phyloP scores from a whole-genome alignment of 2,329 filamentous ascomycete genomes.

The Cryphonectria nitschkei region DNA sequence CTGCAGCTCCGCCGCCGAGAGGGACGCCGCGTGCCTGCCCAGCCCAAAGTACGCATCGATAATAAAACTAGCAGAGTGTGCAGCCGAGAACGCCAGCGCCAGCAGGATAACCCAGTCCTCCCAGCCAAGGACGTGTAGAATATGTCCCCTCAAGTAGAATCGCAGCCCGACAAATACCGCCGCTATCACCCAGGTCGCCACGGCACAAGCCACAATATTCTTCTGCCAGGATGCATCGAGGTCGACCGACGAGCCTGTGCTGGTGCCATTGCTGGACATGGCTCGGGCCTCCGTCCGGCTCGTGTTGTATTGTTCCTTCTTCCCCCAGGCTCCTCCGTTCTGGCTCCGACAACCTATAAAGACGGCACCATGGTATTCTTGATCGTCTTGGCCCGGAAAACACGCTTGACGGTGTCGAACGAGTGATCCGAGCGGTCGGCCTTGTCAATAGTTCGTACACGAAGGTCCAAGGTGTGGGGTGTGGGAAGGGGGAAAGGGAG shows the following conservation, averaged over 20 bases:
- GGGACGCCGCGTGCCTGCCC: constrained; percentile 11
- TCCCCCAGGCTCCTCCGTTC: constrained; percentile 8
- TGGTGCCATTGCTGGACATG: constrained; percentile 25
- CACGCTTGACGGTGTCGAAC: background rate
- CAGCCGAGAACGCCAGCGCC: constrained; percentile 34
- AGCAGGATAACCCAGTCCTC: constrained; percentile 42
- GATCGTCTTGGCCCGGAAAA: background rate
- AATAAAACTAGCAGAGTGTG: constrained; percentile 20
- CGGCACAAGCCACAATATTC: constrained; percentile 26
- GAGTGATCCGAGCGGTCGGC: background rate
- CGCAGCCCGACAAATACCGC: constrained; percentile 37
- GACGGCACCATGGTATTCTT: constrained; percentile 18
- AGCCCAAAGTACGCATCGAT: constrained; percentile 17
- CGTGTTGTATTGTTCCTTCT: constrained; percentile 3
- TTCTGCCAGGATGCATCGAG: constrained; percentile 20
- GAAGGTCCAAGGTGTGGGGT: background rate
- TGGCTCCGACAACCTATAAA: constrained; percentile 4
- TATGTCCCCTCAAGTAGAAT: constrained; percentile 37
- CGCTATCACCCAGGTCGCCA: constrained; percentile 32
- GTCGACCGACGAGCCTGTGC: constrained; percentile 16
- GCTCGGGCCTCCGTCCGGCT: constrained; percentile 10
- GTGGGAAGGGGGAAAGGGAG: background rate
- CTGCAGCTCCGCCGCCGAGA: background rate
- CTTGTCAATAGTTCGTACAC: constrained; percentile 2
- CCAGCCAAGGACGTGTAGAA: constrained; percentile 39